Percentiles rank a stretch among this genome's conserved stretches.
Evolutionary conservation across 2,329 filamentous ascomycete genomes (phyloP).

Genomic region (Neophaeococcomyces mojaviensis): DNA sequence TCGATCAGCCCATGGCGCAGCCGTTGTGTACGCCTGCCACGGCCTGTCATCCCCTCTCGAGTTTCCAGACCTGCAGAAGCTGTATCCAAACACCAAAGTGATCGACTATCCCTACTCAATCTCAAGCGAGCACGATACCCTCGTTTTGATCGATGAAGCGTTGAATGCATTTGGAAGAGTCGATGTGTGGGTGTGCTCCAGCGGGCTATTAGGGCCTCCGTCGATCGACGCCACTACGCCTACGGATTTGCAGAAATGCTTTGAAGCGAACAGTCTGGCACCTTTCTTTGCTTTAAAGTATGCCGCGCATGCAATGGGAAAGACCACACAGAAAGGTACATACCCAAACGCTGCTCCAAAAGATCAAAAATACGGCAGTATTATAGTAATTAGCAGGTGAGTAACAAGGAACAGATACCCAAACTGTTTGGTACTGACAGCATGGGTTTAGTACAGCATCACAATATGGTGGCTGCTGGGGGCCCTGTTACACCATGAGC

Average conservation of each 20-base stretch:
- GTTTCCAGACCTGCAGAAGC: constrained; percentile 35
- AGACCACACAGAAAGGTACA: constrained; percentile 45
- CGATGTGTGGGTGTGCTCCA: constrained; percentile 55
- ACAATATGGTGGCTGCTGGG: constrained; percentile 53
- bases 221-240: constrained; percentile 51
- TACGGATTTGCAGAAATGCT: constrained; percentile 48
- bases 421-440: too few species aligned
- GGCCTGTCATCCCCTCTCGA: constrained; percentile 23
- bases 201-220: constrained; percentile 50
- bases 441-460: constrained; percentile 39
- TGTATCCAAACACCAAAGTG: constrained; percentile 50
- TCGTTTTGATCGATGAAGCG: constrained; percentile 55
- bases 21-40: constrained; percentile 48
- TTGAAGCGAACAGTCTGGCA: constrained; percentile 54
- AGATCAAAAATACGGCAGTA: constrained; percentile 52
- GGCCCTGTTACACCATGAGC: constrained; percentile 54
- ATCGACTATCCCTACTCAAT: constrained; percentile 55
- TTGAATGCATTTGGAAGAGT: constrained; percentile 53
- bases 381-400: constrained; percentile 49
- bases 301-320: constrained; percentile 56
- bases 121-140: constrained; percentile 53
- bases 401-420: too few species aligned
- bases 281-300: constrained; percentile 61
- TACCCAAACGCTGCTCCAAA: constrained; percentile 58
- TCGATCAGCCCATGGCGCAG: constrained; percentile 52